Conservation (phyloP, 1,284 basidiomycete genomes). For the Wallemia mellicola region DNA sequence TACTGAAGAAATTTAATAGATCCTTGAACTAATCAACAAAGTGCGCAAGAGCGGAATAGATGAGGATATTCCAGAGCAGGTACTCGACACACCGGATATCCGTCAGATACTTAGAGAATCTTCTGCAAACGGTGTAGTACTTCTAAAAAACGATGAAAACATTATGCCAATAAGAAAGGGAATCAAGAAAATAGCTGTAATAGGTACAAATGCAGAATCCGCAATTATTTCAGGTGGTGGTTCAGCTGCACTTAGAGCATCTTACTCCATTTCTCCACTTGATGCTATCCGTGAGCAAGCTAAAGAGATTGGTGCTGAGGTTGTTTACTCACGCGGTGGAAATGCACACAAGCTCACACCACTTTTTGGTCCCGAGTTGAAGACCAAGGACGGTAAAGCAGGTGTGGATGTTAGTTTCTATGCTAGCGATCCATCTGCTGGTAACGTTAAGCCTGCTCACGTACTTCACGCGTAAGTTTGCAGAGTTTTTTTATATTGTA, state of each 20-base stretch:
- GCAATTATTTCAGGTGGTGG: constrained; percentile 40
- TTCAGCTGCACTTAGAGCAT: constrained; percentile 36
- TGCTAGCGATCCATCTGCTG: constrained; percentile 3
- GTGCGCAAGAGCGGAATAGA: constrained; percentile 30
- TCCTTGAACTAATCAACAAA: constrained; percentile 27
- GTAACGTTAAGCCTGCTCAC: constrained; percentile 2
- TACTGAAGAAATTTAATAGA: no score
- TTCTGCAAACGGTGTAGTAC: constrained; percentile 32
- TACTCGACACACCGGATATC: constrained; percentile 25
- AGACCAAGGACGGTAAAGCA: background rate
- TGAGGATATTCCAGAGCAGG: constrained; percentile 29
- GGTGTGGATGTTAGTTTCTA: constrained; percentile 5
- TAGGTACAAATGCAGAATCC: constrained; percentile 43
- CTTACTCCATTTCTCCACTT: constrained; percentile 35
- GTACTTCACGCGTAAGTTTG: constrained; percentile 1
- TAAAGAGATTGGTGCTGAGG: constrained; percentile 12
- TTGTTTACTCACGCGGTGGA: constrained; percentile 18
- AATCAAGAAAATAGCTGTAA: constrained; percentile 35
- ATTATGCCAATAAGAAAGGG: constrained; percentile 26
- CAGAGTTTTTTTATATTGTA: background rate
- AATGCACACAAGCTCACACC: constrained; percentile 9
- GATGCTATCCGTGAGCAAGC: constrained; percentile 26
- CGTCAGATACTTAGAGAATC: constrained; percentile 27
- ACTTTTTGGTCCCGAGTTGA: constrained; percentile 4
- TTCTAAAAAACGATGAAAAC: constrained; percentile 31